Percentiles rank a stretch among this genome's conserved stretches.
Conservation (phyloP, 306 rosid species). For the Chamaecrista fasciculata region DNA sequence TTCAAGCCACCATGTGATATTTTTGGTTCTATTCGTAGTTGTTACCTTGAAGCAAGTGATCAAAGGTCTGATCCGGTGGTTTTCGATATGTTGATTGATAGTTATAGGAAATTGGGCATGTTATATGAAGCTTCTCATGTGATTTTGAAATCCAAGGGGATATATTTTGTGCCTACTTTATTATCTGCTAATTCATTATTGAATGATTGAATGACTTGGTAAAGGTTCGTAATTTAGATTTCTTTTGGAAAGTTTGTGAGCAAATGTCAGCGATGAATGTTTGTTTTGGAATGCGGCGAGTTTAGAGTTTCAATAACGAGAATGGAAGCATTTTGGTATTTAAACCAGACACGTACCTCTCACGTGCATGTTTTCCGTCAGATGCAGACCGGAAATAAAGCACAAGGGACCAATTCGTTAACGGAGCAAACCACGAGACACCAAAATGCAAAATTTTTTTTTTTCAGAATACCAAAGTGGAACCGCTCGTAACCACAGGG, state of each 20-base stretch:
- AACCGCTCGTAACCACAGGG: no score
- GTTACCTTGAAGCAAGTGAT: slow-evolving; percentile 28
- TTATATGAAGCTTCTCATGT: slow-evolving; percentile 43
- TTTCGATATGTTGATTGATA: slow-evolving; percentile 44
- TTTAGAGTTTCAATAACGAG: no score
- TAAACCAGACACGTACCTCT: no score
- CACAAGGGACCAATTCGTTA: no score
- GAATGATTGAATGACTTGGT: slow-evolving; percentile 45
- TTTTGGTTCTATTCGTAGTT: slow-evolving; percentile 35
- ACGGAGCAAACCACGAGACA: no score
- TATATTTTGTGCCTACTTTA: slow-evolving; percentile 39
- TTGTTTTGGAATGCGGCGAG: no score
- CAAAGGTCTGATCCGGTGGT: slow-evolving; percentile 28
- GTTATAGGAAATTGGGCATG: slow-evolving; percentile 34
- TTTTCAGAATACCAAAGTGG: no score
- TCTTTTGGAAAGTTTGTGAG: slow-evolving; percentile 55
- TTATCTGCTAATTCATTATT: slow-evolving; percentile 41
- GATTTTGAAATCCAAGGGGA: slow-evolving; percentile 35
- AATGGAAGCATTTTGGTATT: no score
- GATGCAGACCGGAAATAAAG: no score
- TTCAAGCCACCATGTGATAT: slow-evolving; percentile 36
- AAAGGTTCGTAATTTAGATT: slow-evolving; percentile 33
- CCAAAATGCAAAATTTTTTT: no score
- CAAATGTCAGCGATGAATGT: slow-evolving; percentile 39
- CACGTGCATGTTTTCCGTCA: no score